phyloP scores from a whole-genome alignment of 192 early-diverging fungal genomes.

The Polychytrium aggregatum region DNA sequence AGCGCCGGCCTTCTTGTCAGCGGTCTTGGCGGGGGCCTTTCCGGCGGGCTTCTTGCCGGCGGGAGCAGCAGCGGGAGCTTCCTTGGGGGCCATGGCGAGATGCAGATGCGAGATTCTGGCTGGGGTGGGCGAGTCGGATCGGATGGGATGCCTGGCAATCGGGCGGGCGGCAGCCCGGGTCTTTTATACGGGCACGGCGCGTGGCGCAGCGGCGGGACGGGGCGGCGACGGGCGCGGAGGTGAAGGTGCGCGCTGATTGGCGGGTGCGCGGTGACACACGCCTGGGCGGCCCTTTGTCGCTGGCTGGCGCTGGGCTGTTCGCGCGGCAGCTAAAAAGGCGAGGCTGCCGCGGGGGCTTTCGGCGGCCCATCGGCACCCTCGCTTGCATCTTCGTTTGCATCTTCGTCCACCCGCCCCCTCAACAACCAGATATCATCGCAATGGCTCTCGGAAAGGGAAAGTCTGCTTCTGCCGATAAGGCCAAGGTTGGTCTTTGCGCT shows the following conservation, averaged over 20 bases:
- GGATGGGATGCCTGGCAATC: neutral
- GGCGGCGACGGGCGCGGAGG: neutral
- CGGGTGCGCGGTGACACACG: neutral
- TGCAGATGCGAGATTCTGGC: no score
- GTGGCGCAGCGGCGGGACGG: neutral
- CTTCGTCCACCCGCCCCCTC: neutral
- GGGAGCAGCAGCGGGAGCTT: slow-evolving; percentile 17
- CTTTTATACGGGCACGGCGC: neutral
- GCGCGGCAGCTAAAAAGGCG: no score
- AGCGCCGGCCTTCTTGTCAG: slow-evolving; percentile 47
- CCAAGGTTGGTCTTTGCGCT: slow-evolving; percentile 14
- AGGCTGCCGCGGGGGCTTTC: no score
- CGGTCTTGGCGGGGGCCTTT: slow-evolving; percentile 56
- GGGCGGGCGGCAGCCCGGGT: neutral
- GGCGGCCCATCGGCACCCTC: no score
- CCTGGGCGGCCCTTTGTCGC: no score
- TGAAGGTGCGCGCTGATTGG: neutral
- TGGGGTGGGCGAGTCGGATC: neutral
- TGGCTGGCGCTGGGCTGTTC: no score
- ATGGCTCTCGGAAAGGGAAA: slow-evolving; percentile 34
- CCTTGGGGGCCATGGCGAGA: slow-evolving; percentile 34
- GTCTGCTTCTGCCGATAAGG: slow-evolving; percentile 10
- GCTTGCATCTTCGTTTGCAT: no score
- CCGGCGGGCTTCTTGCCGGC: slow-evolving; percentile 26
- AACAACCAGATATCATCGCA: neutral